Percentiles rank a stretch among this genome's conserved stretches.
Evolutionary conservation across 495 filamentous ascomycete species (phyloP).

Genomic region (Aspergillus diversus): DNA sequence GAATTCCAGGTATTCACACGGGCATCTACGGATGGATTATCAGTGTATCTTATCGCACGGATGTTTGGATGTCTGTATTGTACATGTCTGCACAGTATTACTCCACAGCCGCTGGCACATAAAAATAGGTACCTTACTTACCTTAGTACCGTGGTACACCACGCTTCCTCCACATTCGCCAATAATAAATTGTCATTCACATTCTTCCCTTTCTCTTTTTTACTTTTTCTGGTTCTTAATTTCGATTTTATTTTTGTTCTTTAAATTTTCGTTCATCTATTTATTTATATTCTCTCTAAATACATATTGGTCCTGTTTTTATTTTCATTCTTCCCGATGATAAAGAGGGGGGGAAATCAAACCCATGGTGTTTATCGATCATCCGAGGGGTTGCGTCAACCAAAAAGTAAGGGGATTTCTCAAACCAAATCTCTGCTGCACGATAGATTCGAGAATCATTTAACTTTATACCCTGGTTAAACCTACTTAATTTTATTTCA

Average conservation of each 20-base stretch:
- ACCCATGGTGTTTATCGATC: too few relatives aligned
- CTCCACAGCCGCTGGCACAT: neutral
- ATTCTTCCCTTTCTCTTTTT: neutral
- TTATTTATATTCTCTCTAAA: conserved; percentile 1
- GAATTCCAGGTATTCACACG: conserved; percentile 3
- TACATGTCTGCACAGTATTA: neutral
- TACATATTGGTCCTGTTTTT: neutral
- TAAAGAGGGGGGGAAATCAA: too few relatives aligned
- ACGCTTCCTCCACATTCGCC: neutral
- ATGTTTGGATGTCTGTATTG: conserved; percentile 2
- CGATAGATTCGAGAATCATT: neutral
- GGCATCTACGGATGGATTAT: neutral
- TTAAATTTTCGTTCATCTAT: neutral
- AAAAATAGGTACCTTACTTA: neutral
- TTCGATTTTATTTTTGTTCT: conserved; percentile 10
- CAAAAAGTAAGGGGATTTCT: too few relatives aligned
- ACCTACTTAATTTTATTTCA: neutral
- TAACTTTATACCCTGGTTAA: neutral
- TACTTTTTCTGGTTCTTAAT: neutral
- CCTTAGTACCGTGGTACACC: neutral
- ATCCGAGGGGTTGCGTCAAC: too few relatives aligned
- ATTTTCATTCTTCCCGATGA: neutral
- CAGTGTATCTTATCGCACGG: neutral
- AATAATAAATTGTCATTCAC: conserved; percentile 6
- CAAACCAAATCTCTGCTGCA: neutral